These are phyloP conservation scores for Rosa rugosa DNA, from an alignment of 306 rosid genomes.

Conservation along the genomic window DNA sequence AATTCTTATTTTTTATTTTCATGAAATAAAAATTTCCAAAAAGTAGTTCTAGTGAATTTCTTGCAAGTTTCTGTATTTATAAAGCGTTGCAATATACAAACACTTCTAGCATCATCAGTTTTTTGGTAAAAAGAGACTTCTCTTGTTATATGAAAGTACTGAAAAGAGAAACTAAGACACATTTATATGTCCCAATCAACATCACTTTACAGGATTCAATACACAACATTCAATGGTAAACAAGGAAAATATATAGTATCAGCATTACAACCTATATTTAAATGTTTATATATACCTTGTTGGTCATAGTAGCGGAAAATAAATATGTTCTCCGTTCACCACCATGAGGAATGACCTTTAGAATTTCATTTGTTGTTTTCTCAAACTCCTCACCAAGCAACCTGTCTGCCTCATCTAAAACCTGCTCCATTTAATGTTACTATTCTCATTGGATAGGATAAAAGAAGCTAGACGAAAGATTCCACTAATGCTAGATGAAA, in stretches of 20 bases:
- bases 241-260: background rate
- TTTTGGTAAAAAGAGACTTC: background rate
- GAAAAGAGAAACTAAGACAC: background rate
- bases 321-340: slow-evolving; percentile 70
- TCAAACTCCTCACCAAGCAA: slow-evolving; percentile 79
- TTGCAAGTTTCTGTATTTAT: too few relatives aligned
- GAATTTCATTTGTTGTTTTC: slow-evolving; percentile 73
- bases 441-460: too few relatives aligned
- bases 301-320: slow-evolving; percentile 97
- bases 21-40: background rate
- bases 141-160: too few relatives aligned
- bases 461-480: too few relatives aligned
- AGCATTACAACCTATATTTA: background rate
- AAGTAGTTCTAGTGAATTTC: background rate
- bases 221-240: background rate
- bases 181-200: background rate
- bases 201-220: background rate
- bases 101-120: background rate
- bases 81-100: background rate
- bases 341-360: slow-evolving; percentile 53
- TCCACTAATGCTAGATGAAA: background rate
- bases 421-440: slow-evolving; percentile 44
- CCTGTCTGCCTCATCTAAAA: slow-evolving; percentile 92
- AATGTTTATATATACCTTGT: slow-evolving; percentile 51
- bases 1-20: background rate